Evolutionary conservation across 2,329 filamentous ascomycete genomes (phyloP).

Genomic region (Conoideocrella luteorostrata): DNA sequence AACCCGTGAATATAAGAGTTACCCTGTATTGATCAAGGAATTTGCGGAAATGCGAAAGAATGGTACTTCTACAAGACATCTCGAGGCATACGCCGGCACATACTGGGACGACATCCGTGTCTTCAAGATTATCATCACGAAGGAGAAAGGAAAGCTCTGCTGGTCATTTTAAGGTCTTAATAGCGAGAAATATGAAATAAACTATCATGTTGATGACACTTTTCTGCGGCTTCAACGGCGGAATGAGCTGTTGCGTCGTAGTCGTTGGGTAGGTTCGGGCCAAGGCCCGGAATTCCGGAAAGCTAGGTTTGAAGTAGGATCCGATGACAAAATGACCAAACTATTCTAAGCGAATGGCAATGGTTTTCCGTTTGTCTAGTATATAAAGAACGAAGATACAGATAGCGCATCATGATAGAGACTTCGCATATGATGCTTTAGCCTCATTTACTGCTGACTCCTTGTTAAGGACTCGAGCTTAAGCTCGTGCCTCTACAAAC

Average conservation of each 20-base stretch:
- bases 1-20: not conserved
- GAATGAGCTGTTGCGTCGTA: not conserved
- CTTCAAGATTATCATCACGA: not conserved
- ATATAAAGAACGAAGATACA: not conserved
- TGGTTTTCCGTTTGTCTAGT: not conserved
- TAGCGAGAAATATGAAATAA: not conserved
- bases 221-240: not conserved
- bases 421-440: no score
- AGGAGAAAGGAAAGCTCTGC: not conserved
- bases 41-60: not conserved
- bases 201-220: not conserved
- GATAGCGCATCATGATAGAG: no score
- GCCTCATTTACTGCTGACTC: no score
- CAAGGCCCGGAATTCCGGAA: not conserved
- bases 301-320: not conserved
- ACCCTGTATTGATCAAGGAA: not conserved
- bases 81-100: not conserved
- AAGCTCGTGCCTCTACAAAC: no score
- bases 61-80: not conserved
- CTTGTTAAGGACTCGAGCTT: no score
- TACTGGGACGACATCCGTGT: not conserved
- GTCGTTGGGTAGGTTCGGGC: not conserved
- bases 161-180: not conserved
- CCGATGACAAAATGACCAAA: not conserved
- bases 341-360: not conserved